phyloP scores from a whole-genome alignment of 306 rosid species.

The Mucuna pruriens region DNA sequence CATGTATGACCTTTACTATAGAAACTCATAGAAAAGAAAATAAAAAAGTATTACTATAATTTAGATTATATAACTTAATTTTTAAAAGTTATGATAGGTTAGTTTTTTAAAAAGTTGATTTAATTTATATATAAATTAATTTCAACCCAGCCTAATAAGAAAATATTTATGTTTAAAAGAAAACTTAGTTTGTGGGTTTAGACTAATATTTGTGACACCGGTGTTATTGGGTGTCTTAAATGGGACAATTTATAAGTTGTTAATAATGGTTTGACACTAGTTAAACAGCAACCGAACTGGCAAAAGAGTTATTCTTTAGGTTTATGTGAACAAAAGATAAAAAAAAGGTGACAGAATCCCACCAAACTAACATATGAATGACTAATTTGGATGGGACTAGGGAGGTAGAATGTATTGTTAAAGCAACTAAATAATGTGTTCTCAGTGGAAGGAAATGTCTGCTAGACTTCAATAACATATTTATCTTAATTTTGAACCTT shows the following conservation, averaged over 20 bases:
- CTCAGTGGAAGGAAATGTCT: slow-evolving; percentile 15
- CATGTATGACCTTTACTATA: too few relatives aligned
- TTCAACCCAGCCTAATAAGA: too few relatives aligned
- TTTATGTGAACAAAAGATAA: not conserved
- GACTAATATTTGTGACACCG: not conserved
- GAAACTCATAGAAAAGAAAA: too few relatives aligned
- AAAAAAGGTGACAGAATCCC: not conserved
- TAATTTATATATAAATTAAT: too few relatives aligned
- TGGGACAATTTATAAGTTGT: not conserved
- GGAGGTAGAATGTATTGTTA: not conserved
- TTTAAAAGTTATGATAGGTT: too few relatives aligned
- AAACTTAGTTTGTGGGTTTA: not conserved
- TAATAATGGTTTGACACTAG: slow-evolving; percentile 4
- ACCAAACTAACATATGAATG: not conserved
- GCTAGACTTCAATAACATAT: slow-evolving; percentile 14
- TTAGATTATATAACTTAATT: too few relatives aligned
- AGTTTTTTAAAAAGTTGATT: too few relatives aligned
- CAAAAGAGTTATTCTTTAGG: not conserved
- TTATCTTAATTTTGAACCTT: slow-evolving; percentile 6
- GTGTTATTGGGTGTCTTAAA: not conserved
- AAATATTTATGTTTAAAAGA: not conserved
- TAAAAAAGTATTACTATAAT: too few relatives aligned
- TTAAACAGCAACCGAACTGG: not conserved
- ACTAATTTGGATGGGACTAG: not conserved
- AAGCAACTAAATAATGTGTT: not conserved